A percentile compares a stretch with the other conserved stretches of the same genome.
Evolutionary conservation across 306 rosid genomes (phyloP).

Genomic region (Casuarina glauca): DNA sequence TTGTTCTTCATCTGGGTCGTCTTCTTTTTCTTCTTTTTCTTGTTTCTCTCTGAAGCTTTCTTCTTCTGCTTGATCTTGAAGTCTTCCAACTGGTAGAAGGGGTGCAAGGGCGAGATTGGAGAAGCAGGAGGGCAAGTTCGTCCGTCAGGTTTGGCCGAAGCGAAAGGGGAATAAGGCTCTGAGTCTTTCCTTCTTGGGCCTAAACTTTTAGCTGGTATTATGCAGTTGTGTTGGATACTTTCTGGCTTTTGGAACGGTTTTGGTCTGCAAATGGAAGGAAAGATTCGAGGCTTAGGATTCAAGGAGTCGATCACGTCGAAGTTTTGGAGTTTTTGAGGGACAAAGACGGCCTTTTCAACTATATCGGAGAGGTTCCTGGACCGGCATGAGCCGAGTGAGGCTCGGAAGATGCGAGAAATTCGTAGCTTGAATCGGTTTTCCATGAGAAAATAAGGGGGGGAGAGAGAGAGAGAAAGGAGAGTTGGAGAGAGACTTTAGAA

Average conservation of each 20-base stretch:
- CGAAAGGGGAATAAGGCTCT: slow-evolving; percentile 42
- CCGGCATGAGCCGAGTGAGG: slow-evolving; percentile 79
- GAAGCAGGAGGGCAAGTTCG: slow-evolving; percentile 48
- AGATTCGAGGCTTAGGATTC: slow-evolving; percentile 35
- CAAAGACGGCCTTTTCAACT: slow-evolving; percentile 54
- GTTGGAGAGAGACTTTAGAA: slow-evolving; percentile 5
- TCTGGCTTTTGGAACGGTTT: slow-evolving; percentile 26
- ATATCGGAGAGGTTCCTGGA: slow-evolving; percentile 64
- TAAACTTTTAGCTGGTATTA: slow-evolving; percentile 41
- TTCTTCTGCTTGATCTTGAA: slow-evolving; percentile 16
- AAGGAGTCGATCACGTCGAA: slow-evolving; percentile 32
- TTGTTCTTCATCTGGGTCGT: slow-evolving; percentile 33
- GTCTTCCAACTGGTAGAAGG: slow-evolving; percentile 34
- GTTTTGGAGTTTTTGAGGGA: slow-evolving; percentile 30
- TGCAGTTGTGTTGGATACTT: slow-evolving; percentile 23
- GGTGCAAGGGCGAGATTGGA: slow-evolving; percentile 41
- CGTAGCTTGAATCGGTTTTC: slow-evolving; percentile 64
- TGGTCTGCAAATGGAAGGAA: slow-evolving; percentile 50
- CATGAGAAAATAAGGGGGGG: slow-evolving; percentile 38
- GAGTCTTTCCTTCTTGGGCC: slow-evolving; percentile 54
- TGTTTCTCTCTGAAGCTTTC: slow-evolving; percentile 25
- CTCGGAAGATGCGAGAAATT: slow-evolving; percentile 80
- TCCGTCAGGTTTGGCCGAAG: slow-evolving; percentile 9
- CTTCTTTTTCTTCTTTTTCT: slow-evolving; percentile 38
- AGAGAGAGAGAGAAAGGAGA: neutral